A percentile compares a stretch with the other conserved stretches of the same genome.
Conservation (phyloP, 2,329 filamentous ascomycete genomes). For the Aspergillus alliaceus region DNA sequence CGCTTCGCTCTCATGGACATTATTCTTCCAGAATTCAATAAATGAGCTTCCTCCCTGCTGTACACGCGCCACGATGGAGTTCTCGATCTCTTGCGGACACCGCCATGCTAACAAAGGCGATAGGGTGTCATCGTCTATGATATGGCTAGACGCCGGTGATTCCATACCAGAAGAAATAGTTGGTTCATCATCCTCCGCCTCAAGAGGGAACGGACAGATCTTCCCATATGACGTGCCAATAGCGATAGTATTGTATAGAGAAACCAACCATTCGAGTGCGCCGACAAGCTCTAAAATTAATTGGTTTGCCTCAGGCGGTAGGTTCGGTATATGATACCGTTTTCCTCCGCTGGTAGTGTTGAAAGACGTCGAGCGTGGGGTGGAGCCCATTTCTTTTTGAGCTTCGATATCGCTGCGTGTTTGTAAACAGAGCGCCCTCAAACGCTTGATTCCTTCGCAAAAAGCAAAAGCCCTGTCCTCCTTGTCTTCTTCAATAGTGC, state of each 20-base stretch:
- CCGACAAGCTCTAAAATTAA: background rate
- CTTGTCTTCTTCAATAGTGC: background rate
- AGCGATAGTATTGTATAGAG: background rate
- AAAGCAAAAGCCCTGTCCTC: background rate
- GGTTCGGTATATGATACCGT: background rate
- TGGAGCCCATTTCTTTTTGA: background rate
- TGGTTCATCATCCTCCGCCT: background rate
- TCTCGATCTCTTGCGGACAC: background rate
- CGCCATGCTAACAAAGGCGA: background rate
- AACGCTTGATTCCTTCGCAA: background rate
- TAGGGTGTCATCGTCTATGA: no score
- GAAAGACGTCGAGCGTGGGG: background rate
- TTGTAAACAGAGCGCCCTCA: background rate
- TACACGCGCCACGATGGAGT: background rate
- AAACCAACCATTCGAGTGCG: background rate
- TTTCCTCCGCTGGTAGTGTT: background rate
- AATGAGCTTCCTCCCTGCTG: background rate
- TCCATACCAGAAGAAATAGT: background rate
- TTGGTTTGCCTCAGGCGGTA: background rate
- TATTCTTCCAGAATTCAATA: background rate
- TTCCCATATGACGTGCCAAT: background rate
- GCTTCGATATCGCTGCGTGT: background rate
- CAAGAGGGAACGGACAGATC: background rate
- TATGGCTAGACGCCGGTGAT: background rate
- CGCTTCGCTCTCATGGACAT: background rate